These are phyloP conservation scores for Hypoxylon sp. DNA, from an alignment of 2,329 filamentous ascomycete species.

Conservation along the genomic window DNA sequence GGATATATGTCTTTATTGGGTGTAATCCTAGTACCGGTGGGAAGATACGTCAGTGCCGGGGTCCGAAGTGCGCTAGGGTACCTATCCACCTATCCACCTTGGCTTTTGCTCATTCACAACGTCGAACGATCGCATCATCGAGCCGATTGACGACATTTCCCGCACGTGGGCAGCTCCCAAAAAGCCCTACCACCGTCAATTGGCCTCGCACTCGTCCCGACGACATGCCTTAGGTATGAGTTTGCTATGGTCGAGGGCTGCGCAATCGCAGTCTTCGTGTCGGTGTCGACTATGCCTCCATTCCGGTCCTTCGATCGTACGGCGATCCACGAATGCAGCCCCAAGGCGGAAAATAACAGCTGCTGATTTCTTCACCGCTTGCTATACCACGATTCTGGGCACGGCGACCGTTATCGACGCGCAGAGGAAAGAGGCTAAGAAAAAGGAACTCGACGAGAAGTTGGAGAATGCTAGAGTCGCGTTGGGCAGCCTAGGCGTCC, in stretches of 20 bases:
- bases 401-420: constrained; percentile 76
- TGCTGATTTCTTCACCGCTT: constrained; percentile 73
- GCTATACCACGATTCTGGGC: constrained; percentile 77
- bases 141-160: constrained; percentile 24
- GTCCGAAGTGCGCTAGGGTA: background rate
- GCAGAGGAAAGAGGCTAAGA: constrained; percentile 69
- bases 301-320: constrained; percentile 63
- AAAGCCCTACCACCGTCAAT: constrained; percentile 33
- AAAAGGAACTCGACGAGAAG: constrained; percentile 72
- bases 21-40: background rate
- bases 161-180: constrained; percentile 22
- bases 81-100: constrained; percentile 9
- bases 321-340: constrained; percentile 65
- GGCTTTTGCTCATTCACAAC: constrained; percentile 25
- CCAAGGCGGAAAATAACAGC: constrained; percentile 65
- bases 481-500: constrained; percentile 58
- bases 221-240: constrained; percentile 70
- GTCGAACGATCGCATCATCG: constrained; percentile 33
- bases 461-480: constrained; percentile 69
- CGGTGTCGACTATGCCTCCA: constrained; percentile 74
- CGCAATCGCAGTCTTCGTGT: constrained; percentile 72
- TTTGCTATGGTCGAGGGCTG: constrained; percentile 76
- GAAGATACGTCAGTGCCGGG: constrained; percentile 15
- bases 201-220: constrained; percentile 24
- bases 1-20: constrained; percentile 11